Conservation (phyloP, 257 asterid species). For the Nicotiana benthamiana region DNA sequence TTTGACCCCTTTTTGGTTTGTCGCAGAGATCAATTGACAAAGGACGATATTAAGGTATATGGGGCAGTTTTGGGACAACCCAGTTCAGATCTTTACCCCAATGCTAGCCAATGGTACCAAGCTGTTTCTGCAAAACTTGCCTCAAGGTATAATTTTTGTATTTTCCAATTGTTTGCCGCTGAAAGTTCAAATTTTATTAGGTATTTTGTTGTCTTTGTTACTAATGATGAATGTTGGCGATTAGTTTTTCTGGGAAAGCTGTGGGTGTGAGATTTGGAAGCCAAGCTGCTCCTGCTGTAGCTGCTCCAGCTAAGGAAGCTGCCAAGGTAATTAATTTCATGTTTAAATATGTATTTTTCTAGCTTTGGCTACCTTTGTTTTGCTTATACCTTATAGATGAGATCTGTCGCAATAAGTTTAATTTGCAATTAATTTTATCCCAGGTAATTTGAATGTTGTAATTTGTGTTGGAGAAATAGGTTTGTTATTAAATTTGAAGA, state of each 20-base stretch:
- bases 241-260: constrained; percentile 65
- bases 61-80: constrained; percentile 53
- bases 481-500: background rate
- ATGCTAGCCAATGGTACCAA: constrained; percentile 74
- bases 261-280: constrained; percentile 68
- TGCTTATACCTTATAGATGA: background rate
- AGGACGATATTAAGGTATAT: constrained; percentile 69
- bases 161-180: background rate
- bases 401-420: background rate
- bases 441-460: background rate
- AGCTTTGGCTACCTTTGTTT: background rate
- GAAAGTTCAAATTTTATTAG: background rate
- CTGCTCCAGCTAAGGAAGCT: constrained; percentile 45
- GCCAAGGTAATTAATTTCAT: constrained; percentile 24
- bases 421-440: background rate
- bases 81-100: constrained; percentile 56
- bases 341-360: background rate
- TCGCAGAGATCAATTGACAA: constrained; percentile 48
- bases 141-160: constrained; percentile 35
- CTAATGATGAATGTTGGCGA: background rate
- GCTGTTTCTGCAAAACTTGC: constrained; percentile 49
- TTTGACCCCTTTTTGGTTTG: background rate
- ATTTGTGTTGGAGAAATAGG: background rate
- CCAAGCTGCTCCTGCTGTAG: constrained; percentile 40
- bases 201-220: background rate